Evolutionary conservation across 164 flowering plant genomes (phyloP), one percentile per base, ranked within the genome.

Genomic region (Dillenia turbinata): DNA sequence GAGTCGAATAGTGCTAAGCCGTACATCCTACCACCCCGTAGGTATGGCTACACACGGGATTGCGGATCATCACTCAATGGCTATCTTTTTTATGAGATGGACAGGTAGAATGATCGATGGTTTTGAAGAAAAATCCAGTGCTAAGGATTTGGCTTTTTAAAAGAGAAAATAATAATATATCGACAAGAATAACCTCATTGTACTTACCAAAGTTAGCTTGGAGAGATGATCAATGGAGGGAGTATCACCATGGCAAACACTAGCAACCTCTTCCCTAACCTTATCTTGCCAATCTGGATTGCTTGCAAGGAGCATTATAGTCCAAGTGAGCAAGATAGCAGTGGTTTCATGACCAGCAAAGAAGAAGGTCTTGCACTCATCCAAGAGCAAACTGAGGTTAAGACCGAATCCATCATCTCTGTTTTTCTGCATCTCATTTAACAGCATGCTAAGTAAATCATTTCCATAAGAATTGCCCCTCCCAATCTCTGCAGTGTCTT

Each of bases 341-440:
- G 96, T 89, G 43, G 99, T 95, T 45, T 95, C 99, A 66, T 91
- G 96, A 4, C 99, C 99, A 1, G 97, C 86, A 65, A 91, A 95
- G 76, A 88, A 89, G 78, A 95, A 92, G 2, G 99, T 95, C 72
- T 95, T 95, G 80, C 90, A 87, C 65, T 95, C 99, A 64, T 95
- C 97, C 96, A 92, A 90, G 8, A 95, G 78, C 22, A 88, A 11
- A 57, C 90, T 90, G 26, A 82, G 66, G 57, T 80, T 83, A 45
- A 84, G 62, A 68, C 73, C 76, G 22, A 82, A 80, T 2, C 78
- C 84, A 33, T 61, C 66, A 2, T 54, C 57, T 59, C 66, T 76
- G 53, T 83, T 86, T 56, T 80, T 85, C 66, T 84, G 87, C 79
- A 82, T 83, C 75, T 88, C 96, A 16, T 83, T 68, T 8, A 95